Base-by-base conservation (phyloP, 106 monocot species). In the Phalaenopsis equestris region DNA sequence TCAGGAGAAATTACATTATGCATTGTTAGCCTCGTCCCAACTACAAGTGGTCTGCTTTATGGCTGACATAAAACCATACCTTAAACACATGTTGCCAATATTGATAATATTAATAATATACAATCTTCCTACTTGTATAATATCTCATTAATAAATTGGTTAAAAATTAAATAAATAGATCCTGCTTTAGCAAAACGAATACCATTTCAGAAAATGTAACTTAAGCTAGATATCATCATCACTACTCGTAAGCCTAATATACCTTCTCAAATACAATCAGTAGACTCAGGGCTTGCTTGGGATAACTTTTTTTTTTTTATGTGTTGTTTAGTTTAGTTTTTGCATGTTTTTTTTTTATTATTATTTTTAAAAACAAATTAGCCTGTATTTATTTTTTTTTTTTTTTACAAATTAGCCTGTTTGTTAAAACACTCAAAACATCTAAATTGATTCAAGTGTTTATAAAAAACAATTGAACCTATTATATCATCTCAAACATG, bases 181-280 rank as follows among this genome's bases (percentile, higher is more conserved):
- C 21, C n/a, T n/a, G n/a, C 19, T 61, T 61, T 61, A 61, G n/a
- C 5, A n/a, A 61, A 61, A n/a, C 19, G 9, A 61, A 61, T n/a
- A 21, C 3, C 58, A n/a, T 19, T n/a, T 21, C 58, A 61, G 19
- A 61, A 61, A 61, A 61, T 61, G 18, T 61, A 61, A 21, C 8
- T 56, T 52, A n/a, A 61, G n/a, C 58, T n/a, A 61, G 58, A n/a
- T 61, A 61, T 21, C 58, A 61, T 61, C 58, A 61, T 61, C 58
- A 61, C 19, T 61, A 21, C n/a, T 61, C 7, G 4, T 61, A 19
- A 1, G 7, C 58, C 19, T 61, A 6, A 61, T 19, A 21, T 56
- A 17, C 56, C 17, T 11, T 15, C 4, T 56, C 58, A n/a, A n/a
- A 61, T 21, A 12, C 2, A 12, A n/a, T 70, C 11, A 70, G 43